Conservation (phyloP, 2,329 filamentous ascomycete species). For the Aspergillus ibericus region DNA sequence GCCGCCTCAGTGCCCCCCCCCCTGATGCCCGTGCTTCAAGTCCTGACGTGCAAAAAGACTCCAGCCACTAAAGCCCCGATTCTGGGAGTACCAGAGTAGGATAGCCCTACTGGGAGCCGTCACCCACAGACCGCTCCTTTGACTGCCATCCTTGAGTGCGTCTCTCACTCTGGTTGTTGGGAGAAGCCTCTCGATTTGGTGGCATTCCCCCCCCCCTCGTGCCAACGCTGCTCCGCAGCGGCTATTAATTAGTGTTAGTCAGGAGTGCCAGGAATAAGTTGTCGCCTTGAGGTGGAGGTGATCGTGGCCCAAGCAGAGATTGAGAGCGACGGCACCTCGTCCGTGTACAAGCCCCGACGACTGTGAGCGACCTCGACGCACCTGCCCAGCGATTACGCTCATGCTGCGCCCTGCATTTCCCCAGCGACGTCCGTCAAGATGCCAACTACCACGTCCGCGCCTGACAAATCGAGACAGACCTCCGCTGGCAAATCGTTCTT, state of each 20-base stretch:
- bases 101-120: conserved; percentile 12
- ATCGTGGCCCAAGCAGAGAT: background rate
- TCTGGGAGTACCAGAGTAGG: background rate
- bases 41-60: conserved; percentile 14
- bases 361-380: conserved; percentile 1
- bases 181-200: background rate
- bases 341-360: background rate
- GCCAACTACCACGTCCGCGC: conserved; percentile 60
- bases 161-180: background rate
- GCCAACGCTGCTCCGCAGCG: conserved; percentile 25
- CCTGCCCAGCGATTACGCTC: conserved; percentile 20
- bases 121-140: background rate
- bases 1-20: conserved; percentile 15
- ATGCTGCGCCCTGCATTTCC: conserved; percentile 37
- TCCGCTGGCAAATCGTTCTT: conserved; percentile 84
- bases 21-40: conserved; percentile 22
- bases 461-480: conserved; percentile 79
- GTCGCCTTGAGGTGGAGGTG: background rate
- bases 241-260: conserved; percentile 17
- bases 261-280: conserved; percentile 19
- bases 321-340: background rate
- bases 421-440: conserved; percentile 43
- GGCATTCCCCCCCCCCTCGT: conserved; percentile 11
- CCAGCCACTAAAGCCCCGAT: conserved; percentile 9
- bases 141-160: background rate